Base-by-base conservation (phyloP, 495 filamentous ascomycete genomes). In the Cetradonia linearis region DNA sequence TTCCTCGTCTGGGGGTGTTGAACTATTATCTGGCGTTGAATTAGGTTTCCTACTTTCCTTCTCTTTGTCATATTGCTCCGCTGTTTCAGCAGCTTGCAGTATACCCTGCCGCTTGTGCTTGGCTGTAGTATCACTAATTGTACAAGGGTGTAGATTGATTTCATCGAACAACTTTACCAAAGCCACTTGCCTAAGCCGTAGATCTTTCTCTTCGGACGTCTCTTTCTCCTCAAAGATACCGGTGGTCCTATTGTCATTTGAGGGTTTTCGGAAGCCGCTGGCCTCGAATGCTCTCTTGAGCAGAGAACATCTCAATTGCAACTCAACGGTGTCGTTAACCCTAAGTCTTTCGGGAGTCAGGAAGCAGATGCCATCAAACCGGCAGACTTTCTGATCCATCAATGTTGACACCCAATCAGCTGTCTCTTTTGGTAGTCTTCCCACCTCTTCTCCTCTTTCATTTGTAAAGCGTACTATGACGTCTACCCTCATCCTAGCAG, bases 401-500 rank as follows among this genome's bases (percentile, higher is more conserved):
- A 98, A 72, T 0, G 91, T 86, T 23, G 91, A 95, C 11, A 98
- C 86, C 91, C 94, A 98, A 55, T 84, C 82, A n/a, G 93, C 90
- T 14, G 81, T 85, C 40, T 98, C 93, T 60, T 88, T 88, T 27
- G 89, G 86, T n/a, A 98, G 72, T 64, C 93, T 77, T 18, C 94
- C 93, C 46, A 98, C 76, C 68, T 98, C 93, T 58, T 86, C 83
- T 14, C 91, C 92, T 55, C 71, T 76, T 5, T 73, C 68, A 67
- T 90, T 94, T 3, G 87, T 95, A 69, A 98, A 97, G 18, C 93
- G 85, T n/a, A 96, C 94, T 53, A 98, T 78, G 37, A 96, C 83
- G 71, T 98, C 93, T 30, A 79, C 77, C 72, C 77, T 58, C 62
- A 74, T 74, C 36, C 62, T 71, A 1, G 76, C 74, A 49, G 70